Percentiles rank a stretch among this genome's conserved stretches.
phyloP scores from a whole-genome alignment of 441 rosid genomes.

The Arabidopsis lyrata region DNA sequence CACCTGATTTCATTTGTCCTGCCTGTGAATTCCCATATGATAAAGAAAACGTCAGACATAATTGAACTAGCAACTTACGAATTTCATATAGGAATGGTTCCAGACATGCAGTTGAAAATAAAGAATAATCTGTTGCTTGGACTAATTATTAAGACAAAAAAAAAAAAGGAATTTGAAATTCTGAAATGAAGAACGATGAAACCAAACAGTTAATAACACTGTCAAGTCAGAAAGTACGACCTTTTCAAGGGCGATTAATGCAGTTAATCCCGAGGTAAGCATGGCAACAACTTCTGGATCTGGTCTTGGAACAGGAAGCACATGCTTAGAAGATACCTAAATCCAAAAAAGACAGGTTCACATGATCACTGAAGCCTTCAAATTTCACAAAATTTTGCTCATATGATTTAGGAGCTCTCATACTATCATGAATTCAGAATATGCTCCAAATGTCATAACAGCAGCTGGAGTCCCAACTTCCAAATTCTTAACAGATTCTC shows the following conservation, averaged over 20 bases:
- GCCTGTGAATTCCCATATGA: slow-evolving; percentile 55
- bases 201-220: not conserved
- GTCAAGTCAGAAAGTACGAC: too few relatives aligned
- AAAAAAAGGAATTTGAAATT: not conserved
- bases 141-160: not conserved
- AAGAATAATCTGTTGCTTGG: not conserved
- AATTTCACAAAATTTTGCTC: slow-evolving; percentile 20
- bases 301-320: slow-evolving; percentile 92
- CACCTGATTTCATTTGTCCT: slow-evolving; percentile 86
- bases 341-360: slow-evolving; percentile 28
- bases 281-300: slow-evolving; percentile 98
- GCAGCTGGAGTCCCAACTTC: slow-evolving; percentile 98
- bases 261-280: slow-evolving; percentile 99
- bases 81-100: not conserved
- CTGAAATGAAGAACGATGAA: not conserved
- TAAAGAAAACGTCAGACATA: slow-evolving; percentile 36
- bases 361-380: not conserved
- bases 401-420: slow-evolving; percentile 16
- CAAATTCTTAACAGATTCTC: slow-evolving; percentile 76
- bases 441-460: slow-evolving; percentile 88
- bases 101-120: not conserved
- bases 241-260: slow-evolving; percentile 94
- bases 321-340: slow-evolving; percentile 79
- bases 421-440: slow-evolving; percentile 84
- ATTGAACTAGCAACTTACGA: not conserved